Evolutionary conservation across 306 rosid genomes (phyloP), one percentile per base, ranked within the genome.

Genomic region (Lathyrus aphaca): DNA sequence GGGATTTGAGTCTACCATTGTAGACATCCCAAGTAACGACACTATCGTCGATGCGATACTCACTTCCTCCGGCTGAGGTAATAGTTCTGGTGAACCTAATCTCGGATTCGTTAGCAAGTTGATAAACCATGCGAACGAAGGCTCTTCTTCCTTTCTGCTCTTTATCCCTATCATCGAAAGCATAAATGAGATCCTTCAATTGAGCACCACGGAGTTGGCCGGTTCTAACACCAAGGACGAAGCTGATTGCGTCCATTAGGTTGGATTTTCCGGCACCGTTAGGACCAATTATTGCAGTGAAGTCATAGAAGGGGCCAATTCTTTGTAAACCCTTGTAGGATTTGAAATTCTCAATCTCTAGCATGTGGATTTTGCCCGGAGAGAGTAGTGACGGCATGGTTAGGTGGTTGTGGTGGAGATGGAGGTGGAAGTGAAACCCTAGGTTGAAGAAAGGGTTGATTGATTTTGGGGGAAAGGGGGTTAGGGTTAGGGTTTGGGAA

Each of bases 191-290:
- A 80, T 95, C 99, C 87, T 87, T 91, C 48, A 95, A 77, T 48
- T 95, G 97, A 2, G 99, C 92, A 13, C 99, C 99, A n/a, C 99
- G 99, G 27, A 95, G 91, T 48, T 95, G 97, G 10, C 96, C 97
- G 10, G 95, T 75, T 69, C 96, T 81, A n/a, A 95, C 96, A 7
- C 99, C 99, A 10, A 95, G 96, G 15, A 95, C 99, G 82, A 95
- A 95, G 81, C 99, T 95, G 21, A 95, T 94, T 42, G 99, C 99
- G 73, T 95, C 99, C 99, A 95, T 95, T 56, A 95, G 99, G 74
- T 95, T 95, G 15, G 99, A 95, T 69, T 95, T 95, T 17, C 99
- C 99, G 39, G 99, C 82, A 3, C 99, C 99, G 53, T 95, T 95
- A 63, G 99, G 99, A 10, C 99, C 99, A 15, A 95, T 91, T 1